These are phyloP conservation scores for Malus hybrid DNA, from an alignment of 331 rosid genomes.

Conservation along the genomic window DNA sequence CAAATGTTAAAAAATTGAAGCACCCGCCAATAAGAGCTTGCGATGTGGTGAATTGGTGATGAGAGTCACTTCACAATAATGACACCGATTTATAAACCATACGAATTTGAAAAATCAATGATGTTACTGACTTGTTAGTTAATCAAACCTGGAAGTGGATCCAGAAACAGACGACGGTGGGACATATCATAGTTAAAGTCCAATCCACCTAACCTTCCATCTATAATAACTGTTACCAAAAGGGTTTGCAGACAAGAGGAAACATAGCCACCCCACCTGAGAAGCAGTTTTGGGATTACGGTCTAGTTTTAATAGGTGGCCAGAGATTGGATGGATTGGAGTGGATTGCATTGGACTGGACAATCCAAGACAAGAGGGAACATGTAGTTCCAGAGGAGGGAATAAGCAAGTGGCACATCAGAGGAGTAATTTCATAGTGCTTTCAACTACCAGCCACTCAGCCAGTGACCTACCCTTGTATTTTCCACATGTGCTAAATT, in stretches of 20 bases:
- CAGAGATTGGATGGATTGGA: too few species aligned
- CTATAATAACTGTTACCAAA: constrained; percentile 24
- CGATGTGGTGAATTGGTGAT: too few species aligned
- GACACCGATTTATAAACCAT: not conserved
- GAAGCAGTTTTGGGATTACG: constrained; percentile 45
- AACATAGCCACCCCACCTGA: constrained; percentile 28
- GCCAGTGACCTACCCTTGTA: too few species aligned
- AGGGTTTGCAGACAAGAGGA: constrained; percentile 26
- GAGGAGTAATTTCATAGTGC: constrained; percentile 27
- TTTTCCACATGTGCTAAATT: too few species aligned
- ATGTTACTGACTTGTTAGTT: constrained; percentile 6
- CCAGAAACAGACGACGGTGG: constrained; percentile 25
- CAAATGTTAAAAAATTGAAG: too few species aligned
- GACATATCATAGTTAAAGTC: constrained; percentile 22
- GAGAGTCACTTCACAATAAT: too few species aligned
- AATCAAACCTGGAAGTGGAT: constrained; percentile 17
- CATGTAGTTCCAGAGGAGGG: constrained; percentile 41
- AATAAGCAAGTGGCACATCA: constrained; percentile 35
- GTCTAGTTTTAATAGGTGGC: constrained; percentile 23
- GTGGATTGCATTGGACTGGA: not conserved
- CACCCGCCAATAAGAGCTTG: too few species aligned
- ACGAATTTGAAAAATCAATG: not conserved
- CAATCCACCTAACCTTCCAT: constrained; percentile 28
- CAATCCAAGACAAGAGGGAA: constrained; percentile 45
- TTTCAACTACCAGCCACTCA: not conserved